Evolutionary conservation across 1,284 basidiomycete genomes (phyloP).

Genomic region (Flammula alnicola): DNA sequence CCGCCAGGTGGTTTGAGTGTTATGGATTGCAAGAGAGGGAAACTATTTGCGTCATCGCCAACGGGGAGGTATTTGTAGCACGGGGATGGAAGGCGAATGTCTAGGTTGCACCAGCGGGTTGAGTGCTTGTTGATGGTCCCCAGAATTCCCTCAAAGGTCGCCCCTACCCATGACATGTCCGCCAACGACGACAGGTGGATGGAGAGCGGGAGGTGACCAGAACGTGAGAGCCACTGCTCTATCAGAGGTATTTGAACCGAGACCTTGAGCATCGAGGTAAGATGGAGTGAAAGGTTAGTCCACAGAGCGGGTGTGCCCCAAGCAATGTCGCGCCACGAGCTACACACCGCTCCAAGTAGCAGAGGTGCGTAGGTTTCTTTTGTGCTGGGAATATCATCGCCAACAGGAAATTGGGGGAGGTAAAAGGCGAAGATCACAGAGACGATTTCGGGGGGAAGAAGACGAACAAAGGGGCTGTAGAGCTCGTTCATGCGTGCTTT

Average conservation of each 20-base stretch:
- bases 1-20: conserved; percentile 23
- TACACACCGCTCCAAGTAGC: conserved; percentile 17
- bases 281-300: conserved; percentile 16
- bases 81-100: conserved; percentile 23
- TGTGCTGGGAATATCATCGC: conserved; percentile 6
- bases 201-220: conserved; percentile 23
- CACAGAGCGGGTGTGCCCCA: conserved; percentile 22
- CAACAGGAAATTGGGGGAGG: conserved; percentile 10
- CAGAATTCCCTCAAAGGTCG: conserved; percentile 18
- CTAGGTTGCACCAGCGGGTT: conserved; percentile 19
- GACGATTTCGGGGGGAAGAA: conserved; percentile 19
- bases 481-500: conserved; percentile 15
- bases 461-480: conserved; percentile 15
- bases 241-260: conserved; percentile 16
- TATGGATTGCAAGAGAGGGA: conserved; percentile 20
- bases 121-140: conserved; percentile 16
- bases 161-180: conserved; percentile 19
- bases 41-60: conserved; percentile 9
- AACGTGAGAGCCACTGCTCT: conserved; percentile 23
- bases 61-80: conserved; percentile 20
- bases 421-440: conserved; percentile 18
- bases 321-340: conserved; percentile 17
- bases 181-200: conserved; percentile 19
- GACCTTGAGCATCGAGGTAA: conserved; percentile 15
- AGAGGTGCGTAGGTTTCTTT: conserved; percentile 7